Conservation (phyloP, 495 filamentous ascomycete genomes). For the Opeltia flavorubescens region DNA sequence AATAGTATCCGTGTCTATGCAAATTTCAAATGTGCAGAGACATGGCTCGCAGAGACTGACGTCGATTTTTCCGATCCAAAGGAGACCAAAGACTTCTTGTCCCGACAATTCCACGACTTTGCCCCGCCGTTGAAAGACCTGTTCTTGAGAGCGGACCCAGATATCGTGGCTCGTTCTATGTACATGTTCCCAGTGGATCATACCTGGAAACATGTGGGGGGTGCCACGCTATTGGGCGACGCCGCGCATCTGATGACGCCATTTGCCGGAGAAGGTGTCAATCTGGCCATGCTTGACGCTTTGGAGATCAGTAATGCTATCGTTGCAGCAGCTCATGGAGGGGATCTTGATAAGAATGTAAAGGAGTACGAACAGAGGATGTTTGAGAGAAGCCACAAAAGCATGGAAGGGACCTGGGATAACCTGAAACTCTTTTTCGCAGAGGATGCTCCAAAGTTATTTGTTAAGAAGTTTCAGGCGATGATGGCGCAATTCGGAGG, state of each 20-base stretch:
- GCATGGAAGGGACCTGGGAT: constrained; percentile 5
- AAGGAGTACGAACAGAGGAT: background rate
- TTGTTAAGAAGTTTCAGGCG: constrained; percentile 1
- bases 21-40: constrained; percentile 14
- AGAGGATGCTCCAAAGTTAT: background rate
- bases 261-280: constrained; percentile 45
- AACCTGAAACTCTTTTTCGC: constrained; percentile 1
- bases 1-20: constrained; percentile 26
- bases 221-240: constrained; percentile 42
- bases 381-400: background rate
- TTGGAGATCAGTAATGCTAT: constrained; percentile 35
- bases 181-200: constrained; percentile 39
- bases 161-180: constrained; percentile 15
- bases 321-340: constrained; percentile 10
- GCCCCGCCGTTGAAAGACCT: constrained; percentile 9
- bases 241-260: constrained; percentile 48
- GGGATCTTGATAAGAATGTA: constrained; percentile 6
- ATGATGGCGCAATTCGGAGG: constrained; percentile 1
- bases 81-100: constrained; percentile 1
- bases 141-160: constrained; percentile 1
- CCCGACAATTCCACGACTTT: constrained; percentile 16
- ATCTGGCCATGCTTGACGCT: constrained; percentile 42
- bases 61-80: constrained; percentile 7
- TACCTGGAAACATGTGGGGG: constrained; percentile 28
- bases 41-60: constrained; percentile 25